Conservation (phyloP, 2,329 filamentous ascomycete species). For the Trichoderma polysporum region DNA sequence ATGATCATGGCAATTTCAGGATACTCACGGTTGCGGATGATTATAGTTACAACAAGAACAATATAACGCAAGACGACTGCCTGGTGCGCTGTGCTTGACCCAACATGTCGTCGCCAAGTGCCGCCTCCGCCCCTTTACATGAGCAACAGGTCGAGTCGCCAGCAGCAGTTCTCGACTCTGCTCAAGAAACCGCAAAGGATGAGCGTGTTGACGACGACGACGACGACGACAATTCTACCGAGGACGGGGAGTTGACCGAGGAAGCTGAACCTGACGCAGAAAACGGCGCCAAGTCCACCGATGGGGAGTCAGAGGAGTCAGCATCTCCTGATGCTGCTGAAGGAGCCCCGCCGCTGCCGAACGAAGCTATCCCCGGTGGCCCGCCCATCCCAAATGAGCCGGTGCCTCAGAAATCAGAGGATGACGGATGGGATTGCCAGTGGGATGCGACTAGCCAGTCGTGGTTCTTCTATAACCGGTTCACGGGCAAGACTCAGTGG, state of each 20-base stretch:
- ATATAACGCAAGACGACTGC: not conserved
- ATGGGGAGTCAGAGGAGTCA: constrained; percentile 6
- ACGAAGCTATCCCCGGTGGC: constrained; percentile 31
- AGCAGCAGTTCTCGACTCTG: constrained; percentile 19
- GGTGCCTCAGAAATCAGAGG: constrained; percentile 52
- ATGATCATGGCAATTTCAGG: constrained; percentile 34
- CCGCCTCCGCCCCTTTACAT: not conserved
- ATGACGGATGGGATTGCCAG: constrained; percentile 76
- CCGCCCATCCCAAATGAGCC: constrained; percentile 47
- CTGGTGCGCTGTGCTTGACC: not conserved
- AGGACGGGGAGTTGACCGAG: constrained; percentile 20
- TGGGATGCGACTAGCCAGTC: constrained; percentile 69
- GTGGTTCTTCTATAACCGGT: constrained; percentile 84
- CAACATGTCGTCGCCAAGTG: constrained; percentile 20
- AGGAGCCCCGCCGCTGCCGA: constrained; percentile 37
- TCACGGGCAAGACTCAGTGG: constrained; percentile 75
- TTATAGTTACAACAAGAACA: constrained; percentile 24
- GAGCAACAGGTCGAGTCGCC: constrained; percentile 21
- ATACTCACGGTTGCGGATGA: constrained; percentile 42
- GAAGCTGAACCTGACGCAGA: constrained; percentile 23
- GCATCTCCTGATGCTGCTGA: constrained; percentile 25
- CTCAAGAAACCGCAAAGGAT: constrained; percentile 1
- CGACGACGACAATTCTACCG: constrained; percentile 24
- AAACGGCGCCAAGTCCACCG: constrained; percentile 15
- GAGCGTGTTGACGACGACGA: constrained; percentile 29